Base-by-base conservation (phyloP, 352 stramenopile species). In the Hyaloperonospora arabidopsidis region DNA sequence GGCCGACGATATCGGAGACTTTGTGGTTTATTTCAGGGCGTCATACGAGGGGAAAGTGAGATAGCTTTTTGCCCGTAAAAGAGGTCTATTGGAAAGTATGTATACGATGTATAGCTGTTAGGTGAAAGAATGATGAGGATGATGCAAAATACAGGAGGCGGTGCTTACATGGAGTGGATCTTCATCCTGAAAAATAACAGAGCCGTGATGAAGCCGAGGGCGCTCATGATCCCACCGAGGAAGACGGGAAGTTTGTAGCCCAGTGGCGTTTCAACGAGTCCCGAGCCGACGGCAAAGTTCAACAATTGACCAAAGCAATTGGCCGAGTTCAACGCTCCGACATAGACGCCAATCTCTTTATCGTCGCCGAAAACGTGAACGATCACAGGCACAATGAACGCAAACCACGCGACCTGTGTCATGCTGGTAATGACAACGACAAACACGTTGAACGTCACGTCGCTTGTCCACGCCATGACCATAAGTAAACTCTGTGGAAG, bases 401-500 rank as follows among this genome's bases (percentile, higher is more conserved):
- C 65, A 47, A 70, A 70, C 62, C 52, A 66, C 4, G 66, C 28
- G 1, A 52, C 54, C 5, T 57, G 64, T 1, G 57, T 70, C 48
- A 75, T 67, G 11, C 68, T 56, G 2, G 44, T 65, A 41, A 79
- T 60, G 23, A 65, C 77, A 23, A 78, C 64, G n/a, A 77, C 52
- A 25, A 70, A 63, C 6, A 68, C 58, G 36, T 63, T 54, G 39
- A 73, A 63, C 25, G 25, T 47, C 41, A 57, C 59, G 53, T 56
- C 68, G 28, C 18, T 58, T 21, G 22, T 46, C 48, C 64, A 76
- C 12, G 68, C 61, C 54, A 76, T 65, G 34, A 59, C 14, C 7
- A 76, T 12, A 6, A 79, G 54, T 19, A 68, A 58, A 39, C 52
- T 63, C 47, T 79, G 70, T 25, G 69, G 69, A n/a, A 79, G 17